Evolutionary conservation across 2,329 filamentous ascomycete species (phyloP).

Genomic region (Zymoseptoria ardabiliae): DNA sequence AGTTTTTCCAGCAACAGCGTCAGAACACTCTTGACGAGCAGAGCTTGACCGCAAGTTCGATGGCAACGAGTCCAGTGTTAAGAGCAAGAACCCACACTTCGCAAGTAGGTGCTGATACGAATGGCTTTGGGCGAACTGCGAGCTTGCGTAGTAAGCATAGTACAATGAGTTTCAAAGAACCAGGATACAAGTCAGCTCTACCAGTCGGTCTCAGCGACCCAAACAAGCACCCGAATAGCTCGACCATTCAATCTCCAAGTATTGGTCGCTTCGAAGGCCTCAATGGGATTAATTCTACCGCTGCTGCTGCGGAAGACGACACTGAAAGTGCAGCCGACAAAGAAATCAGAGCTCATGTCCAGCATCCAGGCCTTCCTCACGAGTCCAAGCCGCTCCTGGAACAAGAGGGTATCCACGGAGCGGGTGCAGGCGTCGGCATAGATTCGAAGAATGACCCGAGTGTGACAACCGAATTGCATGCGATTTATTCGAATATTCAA

Average conservation of each 20-base stretch:
- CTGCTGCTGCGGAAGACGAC: conserved; percentile 14
- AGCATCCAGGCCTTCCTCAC: conserved; percentile 47
- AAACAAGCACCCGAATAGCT: conserved; percentile 25
- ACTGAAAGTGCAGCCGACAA: conserved; percentile 41
- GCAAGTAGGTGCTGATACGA: conserved; percentile 32
- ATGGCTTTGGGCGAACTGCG: conserved; percentile 32
- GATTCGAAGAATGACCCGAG: conserved; percentile 66
- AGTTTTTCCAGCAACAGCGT: conserved; percentile 90
- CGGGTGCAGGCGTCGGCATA: conserved; percentile 52
- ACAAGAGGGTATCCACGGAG: conserved; percentile 51
- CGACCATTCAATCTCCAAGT: conserved; percentile 26
- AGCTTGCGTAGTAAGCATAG: conserved; percentile 39
- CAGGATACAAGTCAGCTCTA: conserved; percentile 27
- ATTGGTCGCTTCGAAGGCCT: conserved; percentile 24
- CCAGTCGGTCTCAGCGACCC: conserved; percentile 30
- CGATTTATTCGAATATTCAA: conserved; percentile 86
- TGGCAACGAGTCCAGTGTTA: conserved; percentile 30
- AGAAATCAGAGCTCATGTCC: conserved; percentile 41
- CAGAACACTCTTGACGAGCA: conserved; percentile 46
- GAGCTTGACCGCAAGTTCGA: conserved; percentile 27
- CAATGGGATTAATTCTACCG: conserved; percentile 7
- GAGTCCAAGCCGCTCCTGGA: conserved; percentile 49
- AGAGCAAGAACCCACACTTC: conserved; percentile 39
- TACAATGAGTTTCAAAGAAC: conserved; percentile 9
- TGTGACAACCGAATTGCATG: conserved; percentile 73